phyloP scores from a whole-genome alignment of 768 basidiomycete genomes.

The Auricularia cornea region DNA sequence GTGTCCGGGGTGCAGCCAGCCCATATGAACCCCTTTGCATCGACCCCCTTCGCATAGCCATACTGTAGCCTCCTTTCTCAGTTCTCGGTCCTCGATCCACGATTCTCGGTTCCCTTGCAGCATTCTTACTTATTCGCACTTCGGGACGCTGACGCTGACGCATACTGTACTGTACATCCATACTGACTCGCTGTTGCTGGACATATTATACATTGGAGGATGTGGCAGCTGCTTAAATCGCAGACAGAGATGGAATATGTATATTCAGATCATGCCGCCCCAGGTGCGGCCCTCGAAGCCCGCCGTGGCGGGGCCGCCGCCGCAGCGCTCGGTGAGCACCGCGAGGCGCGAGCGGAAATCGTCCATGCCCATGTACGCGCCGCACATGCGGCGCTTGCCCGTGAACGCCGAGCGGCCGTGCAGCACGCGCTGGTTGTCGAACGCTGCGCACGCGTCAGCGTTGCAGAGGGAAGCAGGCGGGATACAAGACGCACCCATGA shows the following conservation, averaged over 20 bases:
- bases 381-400: slow-evolving; percentile 87
- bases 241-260: too few relatives aligned
- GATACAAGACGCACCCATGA: slow-evolving; percentile 50
- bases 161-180: not conserved
- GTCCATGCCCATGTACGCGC: slow-evolving; percentile 88
- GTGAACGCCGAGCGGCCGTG: slow-evolving; percentile 90
- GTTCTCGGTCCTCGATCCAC: too few relatives aligned
- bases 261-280: not conserved
- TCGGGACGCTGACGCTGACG: not conserved
- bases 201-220: not conserved
- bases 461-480: not conserved
- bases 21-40: too few relatives aligned
- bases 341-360: slow-evolving; percentile 78
- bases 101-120: too few relatives aligned
- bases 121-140: not conserved
- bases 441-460: slow-evolving; percentile 36
- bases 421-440: slow-evolving; percentile 89
- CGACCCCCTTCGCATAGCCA: too few relatives aligned
- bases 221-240: too few relatives aligned
- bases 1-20: too few relatives aligned
- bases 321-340: slow-evolving; percentile 55
- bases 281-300: not conserved
- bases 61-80: too few relatives aligned
- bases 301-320: slow-evolving; percentile 3
- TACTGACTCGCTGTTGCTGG: not conserved